Percentiles rank a stretch among this genome's conserved stretches.
Conservation (phyloP, 257 asterid species). For the Nicotiana sylvestris region DNA sequence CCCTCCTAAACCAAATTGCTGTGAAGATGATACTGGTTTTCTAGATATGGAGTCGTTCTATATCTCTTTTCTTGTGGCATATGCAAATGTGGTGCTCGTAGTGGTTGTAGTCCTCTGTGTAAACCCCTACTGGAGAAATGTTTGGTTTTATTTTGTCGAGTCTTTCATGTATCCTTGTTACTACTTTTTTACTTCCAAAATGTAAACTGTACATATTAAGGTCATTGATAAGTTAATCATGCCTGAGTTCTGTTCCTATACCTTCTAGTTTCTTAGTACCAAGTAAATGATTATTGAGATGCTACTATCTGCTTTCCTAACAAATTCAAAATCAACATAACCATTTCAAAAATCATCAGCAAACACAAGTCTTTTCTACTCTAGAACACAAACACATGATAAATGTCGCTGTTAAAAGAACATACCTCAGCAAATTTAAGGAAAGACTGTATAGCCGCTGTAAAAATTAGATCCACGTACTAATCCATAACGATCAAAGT, state of each 20-base stretch:
- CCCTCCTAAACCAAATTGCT: neutral
- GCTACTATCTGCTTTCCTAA: neutral
- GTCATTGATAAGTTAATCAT: neutral
- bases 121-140: slow-evolving; percentile 8
- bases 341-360: neutral
- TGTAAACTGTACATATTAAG: neutral
- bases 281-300: neutral
- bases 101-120: neutral
- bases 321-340: neutral
- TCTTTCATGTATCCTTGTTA: neutral
- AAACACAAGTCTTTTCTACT: neutral
- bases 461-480: no score
- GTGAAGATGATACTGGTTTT: neutral
- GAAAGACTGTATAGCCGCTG: no score
- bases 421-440: neutral
- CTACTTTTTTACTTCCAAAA: neutral
- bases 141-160: slow-evolving; percentile 2
- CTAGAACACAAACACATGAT: neutral
- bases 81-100: neutral
- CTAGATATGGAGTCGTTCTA: neutral
- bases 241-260: neutral
- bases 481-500: no score
- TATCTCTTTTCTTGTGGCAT: slow-evolving; percentile 7
- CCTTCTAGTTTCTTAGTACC: neutral
- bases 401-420: neutral